Evolutionary conservation across 176 grass and related monocot genomes (phyloP), one percentile per base, ranked within the genome.

Genomic region (Poa annua): DNA sequence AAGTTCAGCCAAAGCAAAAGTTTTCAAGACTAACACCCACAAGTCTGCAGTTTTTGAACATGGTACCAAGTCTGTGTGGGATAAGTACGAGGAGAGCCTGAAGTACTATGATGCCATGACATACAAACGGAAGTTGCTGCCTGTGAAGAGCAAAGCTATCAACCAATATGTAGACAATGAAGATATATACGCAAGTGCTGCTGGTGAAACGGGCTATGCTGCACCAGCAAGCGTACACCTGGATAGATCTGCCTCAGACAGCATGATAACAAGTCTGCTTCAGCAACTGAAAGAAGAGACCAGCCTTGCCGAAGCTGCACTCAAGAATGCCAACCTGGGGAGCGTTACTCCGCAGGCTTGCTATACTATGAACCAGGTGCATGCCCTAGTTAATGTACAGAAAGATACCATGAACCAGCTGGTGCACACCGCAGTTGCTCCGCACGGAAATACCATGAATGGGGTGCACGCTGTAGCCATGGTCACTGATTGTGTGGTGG

Each of bases 61-160:
- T 54, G 47, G 17, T 8, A 47, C 24, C 17, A 38, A 49, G 25
- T 75, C 81, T 55, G 11, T 84, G 4, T 88, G 81, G 75, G 81
- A 84, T 11, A 35, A 16, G 20, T 75, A 80, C 15, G 15, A 74
- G 24, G 47, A 62, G 52, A 38, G 42, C 41, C 7, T 83, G 52
- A 10, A 77, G 50, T 60, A 14, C 26, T 77, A 33, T 7, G 75
- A 38, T 59, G 45, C 60, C 24, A 6, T 29, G 25, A 33, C 38
- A 33, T 51, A 66, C 51, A 76, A 24, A 77, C 10, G 10, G 3
- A 11, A 16, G 45, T 4, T 13, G 35, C 22, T 55, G 10, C 53
- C 26, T 11, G 4, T 21, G 0, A 79, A 66, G 66, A 54, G 56
- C 55, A 73, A 54, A 22, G 11, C 66, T 78, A 22, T 33, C 44